Conservation (phyloP, 768 basidiomycete species). For the Pholiota molesta region DNA sequence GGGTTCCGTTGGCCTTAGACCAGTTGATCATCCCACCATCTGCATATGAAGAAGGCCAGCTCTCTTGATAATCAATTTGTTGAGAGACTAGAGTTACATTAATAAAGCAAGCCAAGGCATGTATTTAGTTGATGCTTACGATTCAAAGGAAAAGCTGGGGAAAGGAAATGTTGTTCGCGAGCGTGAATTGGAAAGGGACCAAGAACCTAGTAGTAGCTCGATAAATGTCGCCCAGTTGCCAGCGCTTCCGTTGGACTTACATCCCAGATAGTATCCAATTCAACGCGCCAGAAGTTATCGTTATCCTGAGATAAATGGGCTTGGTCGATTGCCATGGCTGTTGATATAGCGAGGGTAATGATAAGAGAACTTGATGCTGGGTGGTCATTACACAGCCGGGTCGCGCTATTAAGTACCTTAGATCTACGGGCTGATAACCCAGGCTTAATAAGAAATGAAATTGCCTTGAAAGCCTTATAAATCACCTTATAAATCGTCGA, state of each 20-base stretch:
- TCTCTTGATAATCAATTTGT: constrained; percentile 48
- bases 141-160: constrained; percentile 73
- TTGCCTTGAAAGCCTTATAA: no score
- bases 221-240: neutral
- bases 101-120: constrained; percentile 2
- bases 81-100: constrained; percentile 43
- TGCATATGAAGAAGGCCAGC: constrained; percentile 71
- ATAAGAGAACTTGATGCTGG: neutral
- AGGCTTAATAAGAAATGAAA: no score
- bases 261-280: constrained; percentile 34
- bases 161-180: constrained; percentile 81
- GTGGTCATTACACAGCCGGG: no score
- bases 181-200: constrained; percentile 87
- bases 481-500: no score
- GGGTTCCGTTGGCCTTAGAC: constrained; percentile 45
- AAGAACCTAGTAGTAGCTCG: constrained; percentile 38
- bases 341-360: neutral
- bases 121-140: constrained; percentile 40
- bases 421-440: no score
- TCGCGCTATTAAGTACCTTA: no score
- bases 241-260: constrained; percentile 27
- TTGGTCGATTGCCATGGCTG: constrained; percentile 1
- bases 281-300: constrained; percentile 5
- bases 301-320: neutral
- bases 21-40: constrained; percentile 64